Evolutionary conservation across 441 rosid genomes (phyloP).

Genomic region (Euphorbia corollata): DNA sequence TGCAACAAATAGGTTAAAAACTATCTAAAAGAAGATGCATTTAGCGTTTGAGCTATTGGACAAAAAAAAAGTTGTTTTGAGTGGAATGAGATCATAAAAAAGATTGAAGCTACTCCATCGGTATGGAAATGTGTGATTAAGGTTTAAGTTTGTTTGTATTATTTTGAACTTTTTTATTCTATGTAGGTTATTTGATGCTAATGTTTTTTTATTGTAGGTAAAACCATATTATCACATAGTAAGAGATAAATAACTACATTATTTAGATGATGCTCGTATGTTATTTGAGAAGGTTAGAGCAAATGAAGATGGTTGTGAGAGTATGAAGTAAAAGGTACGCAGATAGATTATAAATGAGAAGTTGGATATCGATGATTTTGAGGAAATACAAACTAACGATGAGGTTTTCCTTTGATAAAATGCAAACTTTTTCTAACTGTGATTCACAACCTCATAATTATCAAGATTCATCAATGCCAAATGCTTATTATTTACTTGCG

Average conservation of each 20-base stretch:
- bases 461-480: too few species aligned
- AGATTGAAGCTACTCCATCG: background rate
- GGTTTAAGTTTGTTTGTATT: background rate
- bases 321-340: background rate
- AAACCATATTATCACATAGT: background rate
- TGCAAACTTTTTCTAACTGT: too few species aligned
- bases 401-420: too few species aligned
- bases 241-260: background rate
- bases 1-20: background rate
- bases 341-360: background rate
- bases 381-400: too few species aligned
- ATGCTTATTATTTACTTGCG: too few species aligned
- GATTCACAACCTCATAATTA: too few species aligned
- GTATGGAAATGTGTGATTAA: background rate
- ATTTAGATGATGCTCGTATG: background rate
- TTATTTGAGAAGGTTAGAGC: background rate
- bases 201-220: too few species aligned
- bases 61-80: background rate
- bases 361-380: background rate
- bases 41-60: background rate
- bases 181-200: too few species aligned
- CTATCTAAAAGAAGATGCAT: background rate
- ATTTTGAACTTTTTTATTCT: too few species aligned
- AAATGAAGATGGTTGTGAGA: too few species aligned
- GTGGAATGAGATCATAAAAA: background rate